Conservation (phyloP, 208 protist species). For the Wallacemonas collosoma region DNA sequence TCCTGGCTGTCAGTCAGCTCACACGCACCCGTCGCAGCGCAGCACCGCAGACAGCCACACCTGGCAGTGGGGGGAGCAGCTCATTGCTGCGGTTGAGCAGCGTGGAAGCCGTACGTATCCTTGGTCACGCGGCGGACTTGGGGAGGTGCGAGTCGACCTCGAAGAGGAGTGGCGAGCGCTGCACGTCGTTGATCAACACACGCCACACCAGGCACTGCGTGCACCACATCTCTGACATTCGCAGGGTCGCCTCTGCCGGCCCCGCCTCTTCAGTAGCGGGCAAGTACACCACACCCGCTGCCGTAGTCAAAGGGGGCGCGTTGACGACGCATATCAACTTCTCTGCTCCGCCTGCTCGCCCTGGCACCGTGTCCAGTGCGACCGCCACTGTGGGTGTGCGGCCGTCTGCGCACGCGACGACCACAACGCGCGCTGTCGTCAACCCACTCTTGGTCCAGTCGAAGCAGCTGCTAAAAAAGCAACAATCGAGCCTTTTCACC, state of each 20-base stretch:
- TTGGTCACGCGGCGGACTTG: slow-evolving; percentile 72
- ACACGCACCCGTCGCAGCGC: slow-evolving; percentile 20
- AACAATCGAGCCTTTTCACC: slow-evolving; percentile 48
- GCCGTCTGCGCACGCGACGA: too few relatives aligned
- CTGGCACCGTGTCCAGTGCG: too few relatives aligned
- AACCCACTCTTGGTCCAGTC: slow-evolving; percentile 14
- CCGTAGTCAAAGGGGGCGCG: background rate
- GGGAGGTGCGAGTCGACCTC: slow-evolving; percentile 52
- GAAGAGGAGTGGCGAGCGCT: slow-evolving; percentile 49
- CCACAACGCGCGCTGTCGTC: too few relatives aligned
- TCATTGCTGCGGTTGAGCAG: slow-evolving; percentile 37
- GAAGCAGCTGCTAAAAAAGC: slow-evolving; percentile 32
- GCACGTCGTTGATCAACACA: slow-evolving; percentile 54
- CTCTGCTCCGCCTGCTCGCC: background rate
- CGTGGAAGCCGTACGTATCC: slow-evolving; percentile 44
- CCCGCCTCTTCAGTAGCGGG: background rate
- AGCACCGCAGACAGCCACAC: background rate
- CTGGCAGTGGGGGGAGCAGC: background rate
- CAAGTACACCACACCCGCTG: background rate
- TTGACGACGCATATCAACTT: slow-evolving; percentile 12
- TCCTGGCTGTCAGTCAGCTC: slow-evolving; percentile 59
- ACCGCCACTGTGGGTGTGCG: too few relatives aligned
- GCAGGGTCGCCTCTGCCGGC: slow-evolving; percentile 33
- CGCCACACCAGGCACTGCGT: slow-evolving; percentile 43
- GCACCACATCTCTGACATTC: slow-evolving; percentile 53